Base-by-base conservation (phyloP, 139 green algal species). In the Mychonastes homosphaera region DNA sequence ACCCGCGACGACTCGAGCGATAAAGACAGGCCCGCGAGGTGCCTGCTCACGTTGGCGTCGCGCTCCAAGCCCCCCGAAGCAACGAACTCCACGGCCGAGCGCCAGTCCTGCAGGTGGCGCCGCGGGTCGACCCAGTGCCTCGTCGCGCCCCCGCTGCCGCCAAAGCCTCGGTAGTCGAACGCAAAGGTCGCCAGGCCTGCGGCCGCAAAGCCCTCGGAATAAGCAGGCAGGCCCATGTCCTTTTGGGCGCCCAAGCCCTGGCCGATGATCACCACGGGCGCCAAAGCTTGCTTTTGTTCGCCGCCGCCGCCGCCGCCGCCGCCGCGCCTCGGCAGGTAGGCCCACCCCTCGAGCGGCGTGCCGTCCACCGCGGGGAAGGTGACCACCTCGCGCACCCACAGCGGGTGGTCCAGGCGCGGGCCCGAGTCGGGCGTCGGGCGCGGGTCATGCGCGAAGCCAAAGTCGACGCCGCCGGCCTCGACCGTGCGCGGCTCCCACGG, bases 81-180 rank as follows among this genome's bases (percentile, higher is more conserved):
- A 24, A 75, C 67, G 30, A 49, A 75, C 0, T 75, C 63, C 8
- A 75, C 44, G 4, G 66, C 72, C 5, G 62, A 40, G 46, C 63
- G 49, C 58, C 58, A 73, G 55, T 79, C 72, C 38, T 72, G 47
- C 44, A 67, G 19, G 32, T 73, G 56, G 29, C 62, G 45, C 10
- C 44, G 41, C 21, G 53, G 62, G 13, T 38, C 59, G 18, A 73
- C 64, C 52, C 56, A 62, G 56, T 79, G 72, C 0, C 72, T 35
- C 0, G 63, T 57, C 62, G 52, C 44, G 1, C 72, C 72, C 2
- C 71, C 67, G 27, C 50, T 68, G 52, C 73, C 73, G 0, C 73
- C 73, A 50, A 76, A 80, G 0, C 43, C 53, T 0, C 59, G 62
- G 56, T 80, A 80, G 61, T 80, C 73, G n/a, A 75, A 73, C 1